phyloP scores from a whole-genome alignment of 2,329 filamentous ascomycete genomes.

The Dendryphion nanum region DNA sequence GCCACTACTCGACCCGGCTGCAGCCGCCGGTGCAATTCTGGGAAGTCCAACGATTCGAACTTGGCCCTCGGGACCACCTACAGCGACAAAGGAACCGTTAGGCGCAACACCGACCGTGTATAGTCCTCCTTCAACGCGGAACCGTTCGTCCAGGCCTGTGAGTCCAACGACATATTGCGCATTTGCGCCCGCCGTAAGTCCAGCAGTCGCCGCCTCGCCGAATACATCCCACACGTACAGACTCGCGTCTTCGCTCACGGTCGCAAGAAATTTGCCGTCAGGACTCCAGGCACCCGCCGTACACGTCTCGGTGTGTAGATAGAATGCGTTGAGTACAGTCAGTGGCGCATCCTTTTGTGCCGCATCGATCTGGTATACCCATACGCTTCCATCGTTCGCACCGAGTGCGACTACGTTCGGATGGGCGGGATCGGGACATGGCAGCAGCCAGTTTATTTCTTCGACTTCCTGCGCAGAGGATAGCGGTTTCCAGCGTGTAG shows the following conservation, averaged over 20 bases:
- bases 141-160: conserved; percentile 81
- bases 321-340: conserved; percentile 86
- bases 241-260: conserved; percentile 83
- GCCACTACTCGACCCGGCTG: conserved; percentile 34
- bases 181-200: conserved; percentile 54
- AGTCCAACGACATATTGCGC: conserved; percentile 71
- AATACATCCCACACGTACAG: conserved; percentile 94
- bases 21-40: conserved; percentile 46
- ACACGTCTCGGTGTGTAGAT: conserved; percentile 80
- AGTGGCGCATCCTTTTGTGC: conserved; percentile 62
- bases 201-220: conserved; percentile 68
- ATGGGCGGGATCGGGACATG: conserved; percentile 69
- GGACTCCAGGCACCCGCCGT: conserved; percentile 90
- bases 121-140: conserved; percentile 85
- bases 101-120: conserved; percentile 86
- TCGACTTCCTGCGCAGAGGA: conserved; percentile 85
- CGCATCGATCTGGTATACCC: conserved; percentile 86
- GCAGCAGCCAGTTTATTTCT: conserved; percentile 86
- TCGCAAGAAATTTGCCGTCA: conserved; percentile 82
- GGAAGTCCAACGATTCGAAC: conserved; percentile 85
- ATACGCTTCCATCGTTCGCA: conserved; percentile 86
- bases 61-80: conserved; percentile 82
- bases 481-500: conserved; percentile 63
- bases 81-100: conserved; percentile 73
- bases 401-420: conserved; percentile 85